Base-by-base conservation (phyloP, 2,329 filamentous ascomycete species). In the Colletotrichum noveboracense region DNA sequence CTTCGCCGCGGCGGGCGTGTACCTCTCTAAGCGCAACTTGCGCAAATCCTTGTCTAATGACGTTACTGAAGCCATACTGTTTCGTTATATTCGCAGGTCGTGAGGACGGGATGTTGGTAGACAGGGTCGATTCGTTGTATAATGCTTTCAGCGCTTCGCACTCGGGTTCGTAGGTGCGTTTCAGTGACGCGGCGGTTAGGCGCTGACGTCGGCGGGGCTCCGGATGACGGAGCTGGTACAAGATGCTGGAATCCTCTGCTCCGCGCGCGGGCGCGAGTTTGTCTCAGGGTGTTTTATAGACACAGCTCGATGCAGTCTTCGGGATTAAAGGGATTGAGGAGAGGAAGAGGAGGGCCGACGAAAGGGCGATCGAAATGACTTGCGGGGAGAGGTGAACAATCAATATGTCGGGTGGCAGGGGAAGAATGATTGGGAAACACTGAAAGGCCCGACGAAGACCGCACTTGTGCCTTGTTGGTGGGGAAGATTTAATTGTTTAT, bases 41-140 rank as follows among this genome's bases (percentile, higher is more conserved):
- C 95, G 95, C 92, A 99, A 90, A 88, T 99, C 97, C 85, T 96
- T 96, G 86, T 98, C 97, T 76, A 99, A 89, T 78, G 95, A 98
- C 78, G 95, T 91, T 36, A 98, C 96, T 52, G 96, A 98, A 80
- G 96, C 96, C 96, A 98, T 98, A 77, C 70, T 82, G 58, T 14
- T 60, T 32, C 14, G 78, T 36, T 58, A 52, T 38, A 32, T 52
- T 56, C 55, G 55, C 36, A 48, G 14, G 43, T 43, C 36, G 21
- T 67, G 30, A n/a, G 6, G 13, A 7, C 16, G 58, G 10, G 6
- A 18, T 12, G 43, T 24, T 72, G 38, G 55, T 55, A 5, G 36
- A n/a, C 5, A 8, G 55, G 55, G 16, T n/a, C 62, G 21, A 21
- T 14, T 58, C 18, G 36, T 24, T 60, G 28, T 64, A 69, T 62